phyloP scores from a whole-genome alignment of 192 early-diverging fungal species.

The Dissophora globulifera region DNA sequence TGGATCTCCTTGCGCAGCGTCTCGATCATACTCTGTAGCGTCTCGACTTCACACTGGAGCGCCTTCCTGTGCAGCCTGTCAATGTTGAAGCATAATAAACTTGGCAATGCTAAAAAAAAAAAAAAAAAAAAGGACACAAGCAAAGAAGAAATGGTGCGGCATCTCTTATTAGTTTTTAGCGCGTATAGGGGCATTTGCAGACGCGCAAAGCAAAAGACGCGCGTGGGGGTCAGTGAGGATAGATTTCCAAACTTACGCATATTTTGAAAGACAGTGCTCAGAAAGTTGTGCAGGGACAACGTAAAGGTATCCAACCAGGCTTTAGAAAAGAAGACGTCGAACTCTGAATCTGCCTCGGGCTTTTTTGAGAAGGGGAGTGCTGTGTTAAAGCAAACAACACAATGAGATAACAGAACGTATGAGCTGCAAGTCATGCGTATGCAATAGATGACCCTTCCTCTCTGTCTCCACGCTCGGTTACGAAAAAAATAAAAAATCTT shows the following conservation, averaged over 20 bases:
- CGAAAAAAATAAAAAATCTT: too few species aligned
- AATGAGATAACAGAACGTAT: neutral
- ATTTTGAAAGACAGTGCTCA: slow-evolving; percentile 70
- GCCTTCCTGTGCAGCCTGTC: slow-evolving; percentile 58
- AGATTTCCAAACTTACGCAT: slow-evolving; percentile 70
- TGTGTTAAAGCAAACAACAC: slow-evolving; percentile 8
- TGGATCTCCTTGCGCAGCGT: slow-evolving; percentile 47
- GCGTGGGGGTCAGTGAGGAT: too few species aligned
- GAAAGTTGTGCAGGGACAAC: slow-evolving; percentile 69
- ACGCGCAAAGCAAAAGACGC: too few species aligned
- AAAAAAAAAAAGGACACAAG: too few species aligned
- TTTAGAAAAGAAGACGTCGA: slow-evolving; percentile 69
- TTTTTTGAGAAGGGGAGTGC: slow-evolving; percentile 68
- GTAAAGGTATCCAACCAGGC: slow-evolving; percentile 72
- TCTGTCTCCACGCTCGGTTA: too few species aligned
- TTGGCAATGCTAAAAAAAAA: slow-evolving; percentile 64
- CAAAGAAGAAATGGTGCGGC: too few species aligned
- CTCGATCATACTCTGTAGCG: slow-evolving; percentile 49
- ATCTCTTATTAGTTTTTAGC: too few species aligned
- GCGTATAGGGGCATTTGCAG: too few species aligned
- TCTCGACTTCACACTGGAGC: slow-evolving; percentile 52
- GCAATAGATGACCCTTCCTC: too few species aligned
- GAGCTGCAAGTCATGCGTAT: too few species aligned
- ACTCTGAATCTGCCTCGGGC: slow-evolving; percentile 65
- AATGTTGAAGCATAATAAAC: slow-evolving; percentile 64